These are phyloP conservation scores for Aquilaria yunnanensis DNA, from an alignment of 345 rosid genomes.

Conservation along the genomic window DNA sequence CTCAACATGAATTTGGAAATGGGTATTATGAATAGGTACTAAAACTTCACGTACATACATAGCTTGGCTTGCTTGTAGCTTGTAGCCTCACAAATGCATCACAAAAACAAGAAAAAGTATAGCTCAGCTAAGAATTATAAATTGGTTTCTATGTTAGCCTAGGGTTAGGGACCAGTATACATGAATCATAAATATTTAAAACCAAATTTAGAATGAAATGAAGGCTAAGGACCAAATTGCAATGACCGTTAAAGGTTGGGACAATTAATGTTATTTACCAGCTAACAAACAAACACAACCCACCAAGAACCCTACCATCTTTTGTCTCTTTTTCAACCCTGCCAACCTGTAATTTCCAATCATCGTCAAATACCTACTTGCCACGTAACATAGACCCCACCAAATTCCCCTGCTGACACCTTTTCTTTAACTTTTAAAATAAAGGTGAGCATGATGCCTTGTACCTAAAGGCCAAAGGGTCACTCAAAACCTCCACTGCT, in stretches of 20 bases:
- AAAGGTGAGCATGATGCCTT: slow-evolving; percentile 17
- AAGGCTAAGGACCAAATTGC: background rate
- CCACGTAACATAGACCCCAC: slow-evolving; percentile 29
- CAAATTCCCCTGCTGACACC: slow-evolving; percentile 8
- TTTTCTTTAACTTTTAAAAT: slow-evolving; percentile 6
- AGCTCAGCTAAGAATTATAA: background rate
- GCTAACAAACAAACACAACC: slow-evolving; percentile 21
- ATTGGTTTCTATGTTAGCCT: no score
- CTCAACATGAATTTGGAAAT: slow-evolving; percentile 45
- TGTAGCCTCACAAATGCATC: background rate
- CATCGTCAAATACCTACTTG: slow-evolving; percentile 14
- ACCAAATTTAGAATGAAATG: no score
- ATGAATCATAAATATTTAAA: no score
- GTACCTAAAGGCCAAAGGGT: slow-evolving; percentile 25
- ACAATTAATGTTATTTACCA: background rate
- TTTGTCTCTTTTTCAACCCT: slow-evolving; percentile 21
- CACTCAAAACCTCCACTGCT: background rate
- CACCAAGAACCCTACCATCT: slow-evolving; percentile 24
- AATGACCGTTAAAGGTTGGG: no score
- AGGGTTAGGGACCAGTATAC: no score
- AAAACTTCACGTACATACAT: no score
- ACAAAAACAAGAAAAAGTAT: background rate
- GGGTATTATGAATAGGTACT: no score
- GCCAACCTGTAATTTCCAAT: slow-evolving; percentile 36
- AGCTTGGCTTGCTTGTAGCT: no score